phyloP scores from a whole-genome alignment of 192 early-diverging fungal species.

The Haplosporangium gracile region DNA sequence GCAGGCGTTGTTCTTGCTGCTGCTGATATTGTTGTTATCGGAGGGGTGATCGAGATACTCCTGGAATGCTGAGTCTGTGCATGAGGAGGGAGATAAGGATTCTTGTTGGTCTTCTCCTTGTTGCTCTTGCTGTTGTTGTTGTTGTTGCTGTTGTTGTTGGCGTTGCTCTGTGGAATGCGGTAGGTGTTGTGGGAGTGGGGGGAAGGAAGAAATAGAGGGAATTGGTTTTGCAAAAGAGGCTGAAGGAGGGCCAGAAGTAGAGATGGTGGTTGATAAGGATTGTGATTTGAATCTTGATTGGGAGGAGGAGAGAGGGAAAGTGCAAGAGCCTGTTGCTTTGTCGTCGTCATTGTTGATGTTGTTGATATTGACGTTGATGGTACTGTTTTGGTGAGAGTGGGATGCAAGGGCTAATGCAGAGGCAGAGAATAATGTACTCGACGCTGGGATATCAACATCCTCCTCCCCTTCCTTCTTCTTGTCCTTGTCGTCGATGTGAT shows the following conservation, averaged over 20 bases:
- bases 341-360: background rate
- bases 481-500: background rate
- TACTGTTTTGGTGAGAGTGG: background rate
- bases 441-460: background rate
- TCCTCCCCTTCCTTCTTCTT: background rate
- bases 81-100: constrained; percentile 4
- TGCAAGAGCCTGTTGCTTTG: background rate
- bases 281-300: constrained; percentile 7
- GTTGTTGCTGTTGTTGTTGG: background rate
- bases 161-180: background rate
- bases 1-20: background rate
- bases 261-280: background rate
- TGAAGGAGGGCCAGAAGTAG: background rate
- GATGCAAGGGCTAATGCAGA: background rate
- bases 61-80: constrained; percentile 1
- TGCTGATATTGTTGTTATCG: background rate
- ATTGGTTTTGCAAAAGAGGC: too few relatives aligned
- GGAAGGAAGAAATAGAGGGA: background rate
- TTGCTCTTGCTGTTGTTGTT: background rate
- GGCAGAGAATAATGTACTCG: background rate
- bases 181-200: background rate
- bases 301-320: background rate
- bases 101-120: background rate
- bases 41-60: background rate
- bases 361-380: background rate